A percentile compares a stretch with the other conserved stretches of the same genome.
Evolutionary conservation across 805 yeast species (phyloP).

Genomic region (Starmerella stellata): DNA sequence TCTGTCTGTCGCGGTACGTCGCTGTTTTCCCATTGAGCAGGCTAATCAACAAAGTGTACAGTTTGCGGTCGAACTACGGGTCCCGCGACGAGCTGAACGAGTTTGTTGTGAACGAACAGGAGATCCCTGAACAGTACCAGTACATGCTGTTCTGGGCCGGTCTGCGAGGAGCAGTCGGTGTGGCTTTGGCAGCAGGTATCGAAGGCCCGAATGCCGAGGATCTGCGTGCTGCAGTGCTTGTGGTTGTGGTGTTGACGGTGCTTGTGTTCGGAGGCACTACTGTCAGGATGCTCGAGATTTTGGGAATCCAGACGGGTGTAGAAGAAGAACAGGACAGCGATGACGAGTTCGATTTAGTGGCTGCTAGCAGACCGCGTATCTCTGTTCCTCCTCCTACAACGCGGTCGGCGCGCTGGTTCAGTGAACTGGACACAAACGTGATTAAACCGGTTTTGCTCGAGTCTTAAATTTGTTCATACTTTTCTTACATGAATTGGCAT

Average conservation of each 20-base stretch:
- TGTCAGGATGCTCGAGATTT: conserved; percentile 89
- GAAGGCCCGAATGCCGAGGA: conserved; percentile 87
- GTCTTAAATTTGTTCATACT: no score
- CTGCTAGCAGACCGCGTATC: conserved; percentile 27
- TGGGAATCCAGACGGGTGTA: conserved; percentile 84
- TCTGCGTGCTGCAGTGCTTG: conserved; percentile 80
- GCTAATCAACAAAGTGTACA: conserved; percentile 60
- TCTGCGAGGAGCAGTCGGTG: conserved; percentile 96
- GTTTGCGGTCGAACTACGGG: conserved; percentile 30
- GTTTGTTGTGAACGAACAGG: conserved; percentile 22
- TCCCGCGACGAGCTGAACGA: conserved; percentile 33
- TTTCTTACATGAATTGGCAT: no score
- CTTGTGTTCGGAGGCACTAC: conserved; percentile 96
- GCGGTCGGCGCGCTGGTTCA: conserved; percentile 45
- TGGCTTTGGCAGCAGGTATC: conserved; percentile 91
- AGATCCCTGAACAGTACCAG: conserved; percentile 86
- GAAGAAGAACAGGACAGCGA: conserved; percentile 68
- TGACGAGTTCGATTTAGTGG: conserved; percentile 90
- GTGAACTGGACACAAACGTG: conserved; percentile 81
- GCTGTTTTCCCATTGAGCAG: conserved; percentile 90
- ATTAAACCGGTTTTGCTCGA: conserved; percentile 82
- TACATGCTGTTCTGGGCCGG: conserved; percentile 99
- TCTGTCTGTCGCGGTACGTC: conserved; percentile 90
- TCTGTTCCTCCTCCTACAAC: conserved; percentile 8
- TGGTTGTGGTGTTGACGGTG: conserved; percentile 90